Conservation (phyloP, 78 protist genomes). For the Creolimax fragrantissima region DNA sequence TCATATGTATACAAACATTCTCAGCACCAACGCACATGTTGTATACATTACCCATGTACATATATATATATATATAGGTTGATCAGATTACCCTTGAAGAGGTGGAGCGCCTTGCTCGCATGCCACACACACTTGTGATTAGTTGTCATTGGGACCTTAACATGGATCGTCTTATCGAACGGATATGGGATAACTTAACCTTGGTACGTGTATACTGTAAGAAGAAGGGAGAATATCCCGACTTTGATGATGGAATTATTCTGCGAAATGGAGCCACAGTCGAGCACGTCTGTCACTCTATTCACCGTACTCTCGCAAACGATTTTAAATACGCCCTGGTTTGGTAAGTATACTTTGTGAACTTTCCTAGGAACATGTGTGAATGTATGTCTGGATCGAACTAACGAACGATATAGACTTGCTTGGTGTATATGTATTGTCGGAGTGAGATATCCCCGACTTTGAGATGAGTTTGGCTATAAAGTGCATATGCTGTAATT, state of each 20-base stretch:
- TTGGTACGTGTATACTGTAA: slow-evolving; percentile 93
- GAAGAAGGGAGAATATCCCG: slow-evolving; percentile 70
- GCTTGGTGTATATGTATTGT: background rate
- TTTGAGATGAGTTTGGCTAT: background rate
- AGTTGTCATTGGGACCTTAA: slow-evolving; percentile 75
- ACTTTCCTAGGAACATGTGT: slow-evolving; percentile 49
- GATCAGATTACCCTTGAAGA: slow-evolving; percentile 92
- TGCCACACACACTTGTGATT: slow-evolving; percentile 9
- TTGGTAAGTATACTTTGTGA: slow-evolving; percentile 69
- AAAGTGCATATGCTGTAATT: background rate
- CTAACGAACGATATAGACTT: background rate
- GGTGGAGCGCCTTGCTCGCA: slow-evolving; percentile 31
- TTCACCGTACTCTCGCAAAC: slow-evolving; percentile 73
- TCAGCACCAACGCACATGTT: background rate
- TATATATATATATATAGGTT: slow-evolving; percentile 39
- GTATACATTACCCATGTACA: background rate
- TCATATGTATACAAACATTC: background rate
- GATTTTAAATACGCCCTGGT: slow-evolving; percentile 92
- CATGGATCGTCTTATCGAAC: slow-evolving; percentile 80
- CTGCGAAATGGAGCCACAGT: slow-evolving; percentile 40
- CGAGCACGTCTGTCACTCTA: slow-evolving; percentile 75
- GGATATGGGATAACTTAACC: slow-evolving; percentile 85
- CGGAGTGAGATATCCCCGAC: background rate
- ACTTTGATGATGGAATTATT: background rate
- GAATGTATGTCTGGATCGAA: background rate